phyloP scores from a whole-genome alignment of 257 asterid genomes.

The Lycium ferocissimum region DNA sequence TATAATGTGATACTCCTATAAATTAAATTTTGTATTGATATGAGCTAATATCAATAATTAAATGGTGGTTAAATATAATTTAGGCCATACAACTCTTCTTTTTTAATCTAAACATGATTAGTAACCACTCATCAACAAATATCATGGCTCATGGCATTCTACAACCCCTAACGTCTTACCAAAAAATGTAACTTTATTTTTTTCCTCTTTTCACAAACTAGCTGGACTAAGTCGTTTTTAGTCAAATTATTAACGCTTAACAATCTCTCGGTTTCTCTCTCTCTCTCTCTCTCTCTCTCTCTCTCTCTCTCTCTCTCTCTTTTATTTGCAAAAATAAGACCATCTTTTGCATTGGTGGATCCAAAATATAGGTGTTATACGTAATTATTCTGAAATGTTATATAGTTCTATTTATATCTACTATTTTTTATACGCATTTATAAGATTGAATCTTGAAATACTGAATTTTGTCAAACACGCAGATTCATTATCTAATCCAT shows the following conservation, averaged over 20 bases:
- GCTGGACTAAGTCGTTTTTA: neutral
- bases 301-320: neutral
- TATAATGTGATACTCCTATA: neutral
- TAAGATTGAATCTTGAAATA: neutral
- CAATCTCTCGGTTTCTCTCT: neutral
- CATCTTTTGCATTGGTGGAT: neutral
- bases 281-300: neutral
- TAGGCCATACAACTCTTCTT: slow-evolving; percentile 38
- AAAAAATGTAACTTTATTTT: too few relatives aligned
- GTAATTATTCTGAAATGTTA: neutral
- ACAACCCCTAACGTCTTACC: neutral
- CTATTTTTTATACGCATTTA: neutral
- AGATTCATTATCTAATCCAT: neutral
- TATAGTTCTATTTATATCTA: neutral
- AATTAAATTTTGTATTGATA: neutral
- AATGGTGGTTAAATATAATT: neutral
- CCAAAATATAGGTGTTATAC: neutral
- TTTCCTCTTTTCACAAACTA: neutral
- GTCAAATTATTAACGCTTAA: neutral
- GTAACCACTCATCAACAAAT: slow-evolving; percentile 35
- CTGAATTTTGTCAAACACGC: neutral
- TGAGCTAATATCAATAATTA: neutral
- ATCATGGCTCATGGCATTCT: slow-evolving; percentile 28
- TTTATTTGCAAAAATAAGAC: neutral
- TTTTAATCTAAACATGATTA: slow-evolving; percentile 25